phyloP scores from a whole-genome alignment of 768 basidiomycete genomes.

The Pisolithus orientalis region DNA sequence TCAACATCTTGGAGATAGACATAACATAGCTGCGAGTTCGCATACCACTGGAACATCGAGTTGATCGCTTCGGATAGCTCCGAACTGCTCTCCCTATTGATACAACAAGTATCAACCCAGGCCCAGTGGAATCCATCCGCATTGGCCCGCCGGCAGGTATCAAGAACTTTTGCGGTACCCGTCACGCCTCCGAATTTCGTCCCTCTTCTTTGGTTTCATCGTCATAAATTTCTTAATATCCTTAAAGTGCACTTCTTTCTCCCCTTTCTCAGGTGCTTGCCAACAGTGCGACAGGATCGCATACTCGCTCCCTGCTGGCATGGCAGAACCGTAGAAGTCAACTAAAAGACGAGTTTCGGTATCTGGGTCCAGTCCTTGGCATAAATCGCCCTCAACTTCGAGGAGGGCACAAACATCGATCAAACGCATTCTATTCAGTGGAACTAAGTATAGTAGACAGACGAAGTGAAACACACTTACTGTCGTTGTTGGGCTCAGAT shows the following conservation, averaged over 20 bases:
- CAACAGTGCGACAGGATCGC: constrained; percentile 6
- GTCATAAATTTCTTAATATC: background rate
- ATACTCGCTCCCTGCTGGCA: background rate
- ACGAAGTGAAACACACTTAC: too few species aligned
- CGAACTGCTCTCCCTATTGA: constrained; percentile 14
- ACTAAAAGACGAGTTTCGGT: background rate
- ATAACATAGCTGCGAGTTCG: constrained; percentile 9
- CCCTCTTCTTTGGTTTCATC: background rate
- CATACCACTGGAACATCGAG: constrained; percentile 15
- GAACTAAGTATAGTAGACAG: too few species aligned
- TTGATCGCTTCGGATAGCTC: constrained; percentile 5
- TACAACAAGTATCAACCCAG: constrained; percentile 16
- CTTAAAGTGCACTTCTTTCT: background rate
- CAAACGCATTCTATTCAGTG: background rate
- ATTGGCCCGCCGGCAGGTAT: background rate
- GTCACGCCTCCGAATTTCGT: background rate
- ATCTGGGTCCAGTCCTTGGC: background rate
- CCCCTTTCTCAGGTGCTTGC: background rate
- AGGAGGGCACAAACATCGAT: constrained; percentile 1
- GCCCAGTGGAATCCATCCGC: constrained; percentile 2
- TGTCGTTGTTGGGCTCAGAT: too few species aligned
- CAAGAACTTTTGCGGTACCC: constrained; percentile 2
- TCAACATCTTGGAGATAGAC: constrained; percentile 10
- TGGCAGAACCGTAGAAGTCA: background rate
- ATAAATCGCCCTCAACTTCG: constrained; percentile 11